phyloP scores from a whole-genome alignment of 495 filamentous ascomycete species.

The Cercophora samala region DNA sequence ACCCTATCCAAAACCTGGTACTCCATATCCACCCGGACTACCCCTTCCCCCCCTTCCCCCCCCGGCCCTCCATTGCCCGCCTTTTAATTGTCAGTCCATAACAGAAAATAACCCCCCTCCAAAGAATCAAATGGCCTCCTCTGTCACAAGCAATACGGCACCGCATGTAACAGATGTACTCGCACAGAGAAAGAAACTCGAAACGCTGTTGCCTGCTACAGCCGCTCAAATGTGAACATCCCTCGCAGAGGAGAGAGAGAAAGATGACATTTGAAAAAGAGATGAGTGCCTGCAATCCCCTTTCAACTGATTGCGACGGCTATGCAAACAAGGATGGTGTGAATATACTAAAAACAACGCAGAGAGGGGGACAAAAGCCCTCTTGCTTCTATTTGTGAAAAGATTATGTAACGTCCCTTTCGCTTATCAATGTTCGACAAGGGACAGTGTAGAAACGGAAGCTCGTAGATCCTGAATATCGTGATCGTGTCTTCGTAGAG shows the following conservation, averaged over 20 bases:
- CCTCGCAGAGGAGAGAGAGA: not conserved
- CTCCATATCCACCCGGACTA: not conserved
- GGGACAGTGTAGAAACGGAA: constrained; percentile 3
- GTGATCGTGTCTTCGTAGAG: constrained; percentile 11
- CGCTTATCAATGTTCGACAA: not conserved
- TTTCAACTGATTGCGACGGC: not conserved
- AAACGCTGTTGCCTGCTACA: not conserved
- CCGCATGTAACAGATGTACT: not conserved
- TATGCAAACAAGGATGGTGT: not conserved
- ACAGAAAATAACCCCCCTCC: not conserved
- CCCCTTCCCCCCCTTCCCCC: not conserved
- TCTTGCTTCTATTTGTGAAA: not conserved
- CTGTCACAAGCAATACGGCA: not conserved
- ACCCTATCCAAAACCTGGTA: not conserved
- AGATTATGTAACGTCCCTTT: not conserved
- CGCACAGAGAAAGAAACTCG: not conserved
- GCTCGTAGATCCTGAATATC: constrained; percentile 16
- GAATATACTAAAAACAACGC: not conserved
- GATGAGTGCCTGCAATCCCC: not conserved
- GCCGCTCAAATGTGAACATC: not conserved
- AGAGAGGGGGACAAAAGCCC: not conserved
- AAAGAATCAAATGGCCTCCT: not conserved
- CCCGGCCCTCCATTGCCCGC: not conserved
- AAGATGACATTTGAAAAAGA: not conserved
- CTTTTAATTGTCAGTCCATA: not conserved